Conservation (phyloP, 2,329 filamentous ascomycete species). For the Coniochaeta prunicola region DNA sequence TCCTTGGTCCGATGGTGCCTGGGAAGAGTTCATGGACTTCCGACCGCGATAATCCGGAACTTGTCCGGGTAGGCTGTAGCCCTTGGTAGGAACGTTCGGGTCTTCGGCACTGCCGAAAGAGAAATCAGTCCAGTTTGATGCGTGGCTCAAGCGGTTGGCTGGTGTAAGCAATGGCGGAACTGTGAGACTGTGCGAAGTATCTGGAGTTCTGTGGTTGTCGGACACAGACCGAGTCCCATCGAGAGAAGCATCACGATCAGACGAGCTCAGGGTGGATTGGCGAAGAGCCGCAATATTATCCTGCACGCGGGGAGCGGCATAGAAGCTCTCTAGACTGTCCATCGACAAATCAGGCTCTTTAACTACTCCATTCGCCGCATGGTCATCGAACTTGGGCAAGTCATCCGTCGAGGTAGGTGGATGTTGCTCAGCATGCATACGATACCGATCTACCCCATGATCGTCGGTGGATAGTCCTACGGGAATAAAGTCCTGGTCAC, state of each 20-base stretch:
- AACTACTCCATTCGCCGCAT: neutral
- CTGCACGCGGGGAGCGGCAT: constrained; percentile 20
- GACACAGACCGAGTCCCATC: constrained; percentile 16
- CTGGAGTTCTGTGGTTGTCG: constrained; percentile 23
- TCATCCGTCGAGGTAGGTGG: neutral
- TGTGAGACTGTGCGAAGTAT: constrained; percentile 36
- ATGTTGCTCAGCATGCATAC: neutral
- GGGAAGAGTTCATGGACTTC: constrained; percentile 10
- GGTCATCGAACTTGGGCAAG: neutral
- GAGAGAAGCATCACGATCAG: constrained; percentile 20
- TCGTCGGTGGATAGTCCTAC: neutral
- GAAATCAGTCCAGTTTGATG: constrained; percentile 55
- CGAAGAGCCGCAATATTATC: constrained; percentile 26
- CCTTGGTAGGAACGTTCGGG: constrained; percentile 20
- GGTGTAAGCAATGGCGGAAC: constrained; percentile 37
- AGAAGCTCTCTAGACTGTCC: constrained; percentile 23
- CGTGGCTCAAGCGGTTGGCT: constrained; percentile 43
- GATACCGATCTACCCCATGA: neutral
- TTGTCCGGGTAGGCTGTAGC: constrained; percentile 8
- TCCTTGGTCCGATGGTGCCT: constrained; percentile 16
- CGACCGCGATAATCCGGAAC: constrained; percentile 10
- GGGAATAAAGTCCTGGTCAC: constrained; percentile 29
- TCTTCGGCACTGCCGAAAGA: constrained; percentile 46
- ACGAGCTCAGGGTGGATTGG: constrained; percentile 22
- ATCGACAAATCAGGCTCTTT: constrained; percentile 7